A percentile compares a stretch with the other conserved stretches of the same genome.
These are phyloP conservation scores for Kluyveromyces wickerhamii DNA, from an alignment of 805 yeast genomes.

Conservation along the genomic window DNA sequence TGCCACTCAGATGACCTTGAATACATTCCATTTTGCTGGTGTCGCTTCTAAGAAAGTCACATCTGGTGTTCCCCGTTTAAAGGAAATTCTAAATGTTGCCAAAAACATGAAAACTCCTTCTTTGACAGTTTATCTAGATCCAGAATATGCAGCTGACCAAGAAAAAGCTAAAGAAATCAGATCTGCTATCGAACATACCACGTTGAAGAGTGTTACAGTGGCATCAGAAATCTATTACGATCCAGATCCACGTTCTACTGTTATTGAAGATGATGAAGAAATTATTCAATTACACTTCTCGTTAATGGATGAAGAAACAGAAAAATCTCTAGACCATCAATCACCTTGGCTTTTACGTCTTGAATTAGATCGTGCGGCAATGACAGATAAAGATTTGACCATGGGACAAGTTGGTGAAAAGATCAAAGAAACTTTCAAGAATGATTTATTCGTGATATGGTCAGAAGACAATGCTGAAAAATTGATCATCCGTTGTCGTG, in stretches of 20 bases:
- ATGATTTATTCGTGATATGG: slow-evolving; percentile 96
- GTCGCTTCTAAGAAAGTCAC: slow-evolving; percentile 94
- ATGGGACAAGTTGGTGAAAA: slow-evolving; percentile 98
- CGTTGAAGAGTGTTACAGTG: slow-evolving; percentile 90
- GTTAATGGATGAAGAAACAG: slow-evolving; percentile 95
- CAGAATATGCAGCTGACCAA: slow-evolving; percentile 76
- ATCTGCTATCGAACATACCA: slow-evolving; percentile 95
- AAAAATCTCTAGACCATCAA: slow-evolving; percentile 86
- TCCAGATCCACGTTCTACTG: slow-evolving; percentile 97
- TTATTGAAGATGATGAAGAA: slow-evolving; percentile 92
- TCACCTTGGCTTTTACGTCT: slow-evolving; percentile 97
- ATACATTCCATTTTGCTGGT: slow-evolving; percentile 98
- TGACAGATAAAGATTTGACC: slow-evolving; percentile 95
- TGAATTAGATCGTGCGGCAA: slow-evolving; percentile 96
- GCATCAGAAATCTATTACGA: slow-evolving; percentile 96
- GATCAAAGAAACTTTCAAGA: slow-evolving; percentile 86
- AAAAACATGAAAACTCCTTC: slow-evolving; percentile 99
- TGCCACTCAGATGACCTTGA: slow-evolving; percentile 95
- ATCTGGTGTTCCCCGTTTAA: slow-evolving; percentile 94
- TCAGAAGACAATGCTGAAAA: slow-evolving; percentile 98
- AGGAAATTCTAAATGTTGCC: slow-evolving; percentile 97
- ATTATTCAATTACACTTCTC: slow-evolving; percentile 96
- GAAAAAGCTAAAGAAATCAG: slow-evolving; percentile 92
- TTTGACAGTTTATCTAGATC: slow-evolving; percentile 81
- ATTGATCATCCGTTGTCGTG: slow-evolving; percentile 95